These are phyloP conservation scores for Cystobasidium sp. DNA, from an alignment of 1,284 basidiomycete species.

Conservation along the genomic window DNA sequence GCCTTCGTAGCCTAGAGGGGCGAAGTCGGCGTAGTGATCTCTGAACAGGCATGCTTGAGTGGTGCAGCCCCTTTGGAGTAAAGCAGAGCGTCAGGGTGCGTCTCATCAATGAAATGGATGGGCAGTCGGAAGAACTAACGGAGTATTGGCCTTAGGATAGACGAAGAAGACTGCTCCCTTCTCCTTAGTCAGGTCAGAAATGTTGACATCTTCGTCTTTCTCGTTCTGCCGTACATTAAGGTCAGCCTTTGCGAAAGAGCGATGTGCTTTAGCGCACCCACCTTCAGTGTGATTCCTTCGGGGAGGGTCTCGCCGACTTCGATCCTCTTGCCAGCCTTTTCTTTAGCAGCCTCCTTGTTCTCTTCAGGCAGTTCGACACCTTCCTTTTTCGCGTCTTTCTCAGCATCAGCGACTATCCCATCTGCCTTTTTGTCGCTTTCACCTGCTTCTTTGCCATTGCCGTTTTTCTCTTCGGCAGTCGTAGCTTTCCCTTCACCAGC, in stretches of 20 bases:
- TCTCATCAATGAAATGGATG: no score
- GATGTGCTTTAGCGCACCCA: not conserved
- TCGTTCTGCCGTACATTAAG: constrained; percentile 30
- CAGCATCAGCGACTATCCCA: constrained; percentile 11
- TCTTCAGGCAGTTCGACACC: constrained; percentile 32
- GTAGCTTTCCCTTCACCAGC: constrained; percentile 4
- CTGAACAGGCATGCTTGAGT: constrained; percentile 49
- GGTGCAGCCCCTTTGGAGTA: no score
- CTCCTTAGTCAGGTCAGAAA: constrained; percentile 42
- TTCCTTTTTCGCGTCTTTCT: constrained; percentile 24
- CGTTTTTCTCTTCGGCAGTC: constrained; percentile 4
- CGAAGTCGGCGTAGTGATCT: constrained; percentile 47
- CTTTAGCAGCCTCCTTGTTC: constrained; percentile 30
- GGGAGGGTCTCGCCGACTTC: constrained; percentile 39
- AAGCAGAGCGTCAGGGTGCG: no score
- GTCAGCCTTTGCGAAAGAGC: not conserved
- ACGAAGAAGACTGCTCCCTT: constrained; percentile 47
- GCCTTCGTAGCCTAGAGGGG: constrained; percentile 46
- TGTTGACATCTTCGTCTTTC: constrained; percentile 39
- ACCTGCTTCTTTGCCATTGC: not conserved
- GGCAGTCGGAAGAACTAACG: no score
- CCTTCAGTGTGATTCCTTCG: constrained; percentile 43
- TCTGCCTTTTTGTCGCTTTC: constrained; percentile 3
- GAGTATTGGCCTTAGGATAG: constrained; percentile 46
- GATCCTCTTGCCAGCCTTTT: constrained; percentile 26